Percentiles rank a stretch among this genome's conserved stretches.
Evolutionary conservation across 768 basidiomycete species (phyloP).

Genomic region (Boletus reticuloceps): DNA sequence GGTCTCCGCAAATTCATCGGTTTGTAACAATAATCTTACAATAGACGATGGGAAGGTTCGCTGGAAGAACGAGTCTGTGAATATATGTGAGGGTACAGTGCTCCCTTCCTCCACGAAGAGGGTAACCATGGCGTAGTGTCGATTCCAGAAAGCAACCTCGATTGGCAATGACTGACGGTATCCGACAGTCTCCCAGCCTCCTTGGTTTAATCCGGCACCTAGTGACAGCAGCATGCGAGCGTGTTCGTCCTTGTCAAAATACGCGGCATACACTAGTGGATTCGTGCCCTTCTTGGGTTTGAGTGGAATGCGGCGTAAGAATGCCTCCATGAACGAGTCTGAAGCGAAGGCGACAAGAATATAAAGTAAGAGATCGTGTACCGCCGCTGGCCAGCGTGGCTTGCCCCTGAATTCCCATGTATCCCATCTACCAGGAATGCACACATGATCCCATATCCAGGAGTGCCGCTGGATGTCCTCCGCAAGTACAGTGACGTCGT

Average conservation of each 20-base stretch:
- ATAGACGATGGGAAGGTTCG: neutral
- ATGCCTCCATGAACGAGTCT: neutral
- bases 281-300: slow-evolving; percentile 1
- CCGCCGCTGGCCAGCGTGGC: neutral
- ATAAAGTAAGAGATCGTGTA: slow-evolving; percentile 1
- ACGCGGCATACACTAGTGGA: slow-evolving; percentile 1
- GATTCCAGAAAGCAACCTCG: neutral
- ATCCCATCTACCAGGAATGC: neutral
- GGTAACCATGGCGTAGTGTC: neutral
- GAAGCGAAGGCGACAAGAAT: neutral
- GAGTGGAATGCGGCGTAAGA: neutral
- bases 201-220: neutral
- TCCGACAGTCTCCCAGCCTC: neutral
- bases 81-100: neutral
- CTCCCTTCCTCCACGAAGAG: neutral
- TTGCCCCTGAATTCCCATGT: too few relatives aligned
- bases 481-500: neutral
- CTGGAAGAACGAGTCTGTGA: neutral
- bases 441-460: neutral
- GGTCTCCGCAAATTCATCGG: neutral
- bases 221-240: neutral
- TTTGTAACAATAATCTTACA: neutral
- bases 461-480: neutral
- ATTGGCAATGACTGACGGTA: neutral
- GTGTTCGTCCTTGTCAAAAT: neutral